phyloP scores from a whole-genome alignment of 768 basidiomycete species.

The Tulasnella sp. region DNA sequence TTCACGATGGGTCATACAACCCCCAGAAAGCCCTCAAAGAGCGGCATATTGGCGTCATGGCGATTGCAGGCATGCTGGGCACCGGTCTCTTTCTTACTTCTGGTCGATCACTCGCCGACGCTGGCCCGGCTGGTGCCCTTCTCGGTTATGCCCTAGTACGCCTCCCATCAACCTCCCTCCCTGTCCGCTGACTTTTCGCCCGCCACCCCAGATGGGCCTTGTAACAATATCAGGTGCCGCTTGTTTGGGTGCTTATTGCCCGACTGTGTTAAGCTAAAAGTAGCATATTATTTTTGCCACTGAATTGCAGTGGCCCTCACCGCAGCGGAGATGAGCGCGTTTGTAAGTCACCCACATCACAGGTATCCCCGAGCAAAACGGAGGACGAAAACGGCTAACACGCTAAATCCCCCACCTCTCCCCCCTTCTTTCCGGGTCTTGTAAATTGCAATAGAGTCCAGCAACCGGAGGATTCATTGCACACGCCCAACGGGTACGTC shows the following conservation, averaged over 20 bases:
- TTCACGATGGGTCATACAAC: too few species aligned
- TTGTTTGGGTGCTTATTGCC: neutral
- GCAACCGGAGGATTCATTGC: constrained; percentile 15
- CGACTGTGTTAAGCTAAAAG: neutral
- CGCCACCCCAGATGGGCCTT: constrained; percentile 5
- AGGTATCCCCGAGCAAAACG: too few species aligned
- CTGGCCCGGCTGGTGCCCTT: constrained; percentile 14
- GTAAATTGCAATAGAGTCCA: neutral
- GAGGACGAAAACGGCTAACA: too few species aligned
- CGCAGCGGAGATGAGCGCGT: constrained; percentile 15
- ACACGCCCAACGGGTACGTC: constrained; percentile 11
- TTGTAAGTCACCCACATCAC: neutral
- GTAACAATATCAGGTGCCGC: constrained; percentile 8
- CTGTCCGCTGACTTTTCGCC: neutral
- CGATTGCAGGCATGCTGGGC: constrained; percentile 16
- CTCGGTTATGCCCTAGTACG: constrained; percentile 9
- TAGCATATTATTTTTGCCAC: neutral
- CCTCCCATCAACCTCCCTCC: neutral
- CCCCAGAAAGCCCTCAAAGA: too few species aligned
- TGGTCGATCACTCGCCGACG: constrained; percentile 14
- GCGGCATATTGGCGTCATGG: constrained; percentile 13
- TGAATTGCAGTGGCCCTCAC: constrained; percentile 3
- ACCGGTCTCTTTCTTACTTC: constrained; percentile 15
- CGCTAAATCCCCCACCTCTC: too few species aligned
- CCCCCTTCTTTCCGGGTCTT: neutral